A percentile compares a stretch with the other conserved stretches of the same genome.
Evolutionary conservation across 139 green algal genomes (phyloP).

Genomic region (Protoeuglena noctilucae): DNA sequence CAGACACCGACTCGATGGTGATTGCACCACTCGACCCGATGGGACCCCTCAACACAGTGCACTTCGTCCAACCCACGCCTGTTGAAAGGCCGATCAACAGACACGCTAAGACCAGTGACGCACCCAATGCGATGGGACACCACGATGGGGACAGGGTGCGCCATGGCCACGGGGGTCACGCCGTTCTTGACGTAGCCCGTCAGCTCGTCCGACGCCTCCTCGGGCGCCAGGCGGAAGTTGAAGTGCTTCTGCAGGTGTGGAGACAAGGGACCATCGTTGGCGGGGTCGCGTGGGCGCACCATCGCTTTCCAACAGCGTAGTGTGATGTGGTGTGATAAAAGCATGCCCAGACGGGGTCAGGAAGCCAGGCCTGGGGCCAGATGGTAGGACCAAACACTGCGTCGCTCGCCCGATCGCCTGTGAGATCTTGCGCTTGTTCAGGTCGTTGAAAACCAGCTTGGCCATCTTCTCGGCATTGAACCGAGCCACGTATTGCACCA

Average conservation of each 20-base stretch:
- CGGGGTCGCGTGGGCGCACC: too few species aligned
- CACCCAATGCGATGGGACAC: conserved; percentile 37
- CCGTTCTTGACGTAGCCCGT: conserved; percentile 65
- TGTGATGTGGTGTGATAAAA: too few species aligned
- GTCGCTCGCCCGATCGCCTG: too few species aligned
- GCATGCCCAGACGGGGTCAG: too few species aligned
- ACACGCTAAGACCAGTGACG: too few species aligned
- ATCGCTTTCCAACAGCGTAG: too few species aligned
- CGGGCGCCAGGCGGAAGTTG: conserved; percentile 67
- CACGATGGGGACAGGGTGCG: conserved; percentile 52
- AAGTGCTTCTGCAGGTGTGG: conserved; percentile 50
- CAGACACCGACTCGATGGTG: neutral
- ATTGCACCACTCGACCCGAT: neutral
- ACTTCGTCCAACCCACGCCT: conserved; percentile 11
- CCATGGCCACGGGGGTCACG: conserved; percentile 58
- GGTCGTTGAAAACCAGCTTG: conserved; percentile 27
- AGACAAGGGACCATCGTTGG: too few species aligned
- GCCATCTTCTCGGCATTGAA: conserved; percentile 65
- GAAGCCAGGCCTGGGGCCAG: too few species aligned
- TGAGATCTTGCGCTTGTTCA: conserved; percentile 29
- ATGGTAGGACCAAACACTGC: too few species aligned
- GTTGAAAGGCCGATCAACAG: too few species aligned
- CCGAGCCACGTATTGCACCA: conserved; percentile 55
- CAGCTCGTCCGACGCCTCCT: conserved; percentile 38
- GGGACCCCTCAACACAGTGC: too few species aligned